Base-by-base conservation (phyloP, 2,329 filamentous ascomycete genomes). In the Tolypocladium sp. region DNA sequence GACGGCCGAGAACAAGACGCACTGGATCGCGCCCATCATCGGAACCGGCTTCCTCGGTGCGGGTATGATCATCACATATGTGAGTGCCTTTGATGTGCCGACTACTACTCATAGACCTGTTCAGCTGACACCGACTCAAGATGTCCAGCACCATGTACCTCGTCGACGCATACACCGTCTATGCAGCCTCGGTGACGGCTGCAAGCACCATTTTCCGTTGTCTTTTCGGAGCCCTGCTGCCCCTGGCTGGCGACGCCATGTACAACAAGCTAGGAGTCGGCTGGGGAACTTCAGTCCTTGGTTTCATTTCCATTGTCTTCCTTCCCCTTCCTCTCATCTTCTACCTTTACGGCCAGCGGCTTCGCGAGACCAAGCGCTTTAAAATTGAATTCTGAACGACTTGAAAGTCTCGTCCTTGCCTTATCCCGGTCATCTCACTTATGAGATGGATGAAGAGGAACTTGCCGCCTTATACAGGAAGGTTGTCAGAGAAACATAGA, bases 11-110 rank as follows among this genome's bases (percentile, higher is more conserved):
- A 73, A 76, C 13, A 63, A 72, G n/a, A 71, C 79, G 2, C 78
- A 81, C 58, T 84, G 79, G 78, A 77, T 83, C 15, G 76, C 82
- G 20, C 79, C 80, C 0, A 78, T 80, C 57, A 70, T 79, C 6
- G 75, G 73, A 0, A 80, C 74, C 0, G 64, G 53, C 27, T 38
- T 55, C 53, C 38, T 55, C n/a, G 38, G 53, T 10, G 38, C 25
- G 22, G 53, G 53, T 2, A 55, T 55, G 35, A 55, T 40, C 25
- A 40, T 55, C 53, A 40, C 53, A 27, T 55, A 38, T 40, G 53
- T 55, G 46, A 51, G 46, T 51, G 5, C 3, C 15, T 33, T 20
- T 20, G 17, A 33, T 10, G 9, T 10, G 25, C 20, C 10, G 15
- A 40, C 13, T 6, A 17, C 52, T 40, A 30, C 2, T 30, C 13